Base-by-base conservation (phyloP, 371 early-diverging fungal species). In the Mucor irregularis region DNA sequence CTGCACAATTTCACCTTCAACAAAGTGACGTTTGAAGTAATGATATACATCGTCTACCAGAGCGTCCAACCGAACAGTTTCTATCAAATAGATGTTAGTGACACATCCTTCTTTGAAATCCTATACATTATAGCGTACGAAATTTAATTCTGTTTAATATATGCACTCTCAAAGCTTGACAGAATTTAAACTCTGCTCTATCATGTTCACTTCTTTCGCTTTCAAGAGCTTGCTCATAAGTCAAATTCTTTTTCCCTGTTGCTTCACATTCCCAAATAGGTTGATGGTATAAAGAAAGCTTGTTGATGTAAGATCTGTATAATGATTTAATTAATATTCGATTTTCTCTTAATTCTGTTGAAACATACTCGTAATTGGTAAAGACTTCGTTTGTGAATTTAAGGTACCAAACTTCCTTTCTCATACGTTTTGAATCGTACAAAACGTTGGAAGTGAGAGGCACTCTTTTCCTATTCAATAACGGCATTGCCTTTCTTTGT, bases 371-470 rank as follows among this genome's bases (percentile, higher is more conserved):
- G 73, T 95, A 95, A 58, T 72, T 84, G 25, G 82, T 74, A 53
- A 94, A 93, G 45, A 90, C 79, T 75, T 95, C 96, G 49, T 90
- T 90, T 2, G 95, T 94, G 66, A 80, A 89, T n/a, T 84, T 74
- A 62, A 94, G 81, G 71, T 88, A 80, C 82, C 83, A 94, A 10
- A 92, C 92, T 64, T 74, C 73, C 49, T 74, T 73, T 33, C 71
- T 62, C 52, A 69, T 65, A 25, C 66, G 57, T 53, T 73, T 74
- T 33, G 66, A 44, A 51, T 78, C 75, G 53, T 62, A 73, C 16
- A 69, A 63, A 39, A 70, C 62, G 26, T 69, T 65, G 29, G 68
- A 28, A 29, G 66, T 42, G 6, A 64, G 47, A 48, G 71, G 69
- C 22, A 70, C 50, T 51, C 66, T 68, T 63, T 66, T 72, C 33